These are phyloP conservation scores for Helminthosporium solani DNA, from an alignment of 2,329 filamentous ascomycete species.

Conservation along the genomic window DNA sequence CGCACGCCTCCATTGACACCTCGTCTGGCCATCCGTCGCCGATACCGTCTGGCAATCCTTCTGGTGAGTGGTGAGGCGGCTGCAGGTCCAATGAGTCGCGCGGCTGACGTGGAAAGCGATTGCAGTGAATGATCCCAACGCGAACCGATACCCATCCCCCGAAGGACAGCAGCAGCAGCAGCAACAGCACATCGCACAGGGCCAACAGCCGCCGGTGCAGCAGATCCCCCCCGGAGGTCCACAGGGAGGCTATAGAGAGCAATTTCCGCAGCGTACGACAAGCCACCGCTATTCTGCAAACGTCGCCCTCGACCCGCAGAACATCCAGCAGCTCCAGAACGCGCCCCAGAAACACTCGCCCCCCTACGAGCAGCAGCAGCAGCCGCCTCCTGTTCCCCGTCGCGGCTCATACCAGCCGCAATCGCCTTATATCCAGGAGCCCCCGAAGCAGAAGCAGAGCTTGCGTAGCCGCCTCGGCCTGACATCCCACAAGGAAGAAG, in stretches of 20 bases:
- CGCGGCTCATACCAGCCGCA: constrained; percentile 29
- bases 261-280: constrained; percentile 28
- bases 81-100: constrained; percentile 27
- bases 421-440: constrained; percentile 20
- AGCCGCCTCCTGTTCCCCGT: constrained; percentile 9
- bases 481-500: constrained; percentile 36
- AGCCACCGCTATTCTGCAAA: constrained; percentile 36
- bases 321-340: constrained; percentile 25
- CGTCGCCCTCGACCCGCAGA: constrained; percentile 34
- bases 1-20: constrained; percentile 41
- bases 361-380: constrained; percentile 17
- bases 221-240: constrained; percentile 11
- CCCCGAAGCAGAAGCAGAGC: constrained; percentile 38
- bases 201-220: constrained; percentile 11
- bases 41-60: constrained; percentile 35
- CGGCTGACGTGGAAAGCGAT: constrained; percentile 37
- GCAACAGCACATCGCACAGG: constrained; percentile 15
- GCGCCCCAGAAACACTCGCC: constrained; percentile 24
- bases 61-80: constrained; percentile 19
- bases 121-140: constrained; percentile 34
- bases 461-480: constrained; percentile 37
- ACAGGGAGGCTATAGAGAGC: constrained; percentile 20
- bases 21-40: constrained; percentile 38
- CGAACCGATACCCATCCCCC: constrained; percentile 26
- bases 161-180: constrained; percentile 28